Conservation (phyloP, 108 stramenopile genomes). For the Nitzschia sp. region DNA sequence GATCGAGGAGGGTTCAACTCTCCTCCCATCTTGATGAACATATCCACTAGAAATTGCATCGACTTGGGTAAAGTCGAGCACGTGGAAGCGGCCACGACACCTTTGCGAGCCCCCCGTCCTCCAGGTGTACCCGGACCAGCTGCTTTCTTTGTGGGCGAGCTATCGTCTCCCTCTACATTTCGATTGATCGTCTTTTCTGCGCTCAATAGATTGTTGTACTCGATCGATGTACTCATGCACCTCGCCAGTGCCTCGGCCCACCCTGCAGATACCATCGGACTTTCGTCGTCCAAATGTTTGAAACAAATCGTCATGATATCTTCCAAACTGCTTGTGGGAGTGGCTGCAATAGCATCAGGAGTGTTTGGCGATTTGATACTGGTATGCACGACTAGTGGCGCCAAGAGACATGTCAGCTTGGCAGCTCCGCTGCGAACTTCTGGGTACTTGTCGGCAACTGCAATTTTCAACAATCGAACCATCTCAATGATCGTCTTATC, state of each 20-base stretch:
- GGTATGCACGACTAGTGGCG: slow-evolving; percentile 63
- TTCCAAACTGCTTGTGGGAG: slow-evolving; percentile 54
- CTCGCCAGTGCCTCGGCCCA: slow-evolving; percentile 79
- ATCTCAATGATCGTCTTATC: slow-evolving; percentile 66
- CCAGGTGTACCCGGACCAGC: slow-evolving; percentile 7
- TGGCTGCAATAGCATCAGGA: slow-evolving; percentile 25
- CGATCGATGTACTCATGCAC: slow-evolving; percentile 70
- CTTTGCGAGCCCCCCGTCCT: slow-evolving; percentile 9
- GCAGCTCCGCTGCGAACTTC: slow-evolving; percentile 73
- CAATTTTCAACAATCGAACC: slow-evolving; percentile 66
- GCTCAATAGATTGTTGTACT: slow-evolving; percentile 41
- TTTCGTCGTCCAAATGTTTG: slow-evolving; percentile 83
- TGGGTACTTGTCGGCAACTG: slow-evolving; percentile 66
- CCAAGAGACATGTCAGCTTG: slow-evolving; percentile 51
- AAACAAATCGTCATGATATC: slow-evolving; percentile 63
- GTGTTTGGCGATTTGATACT: slow-evolving; percentile 35
- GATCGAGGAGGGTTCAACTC: slow-evolving; percentile 57
- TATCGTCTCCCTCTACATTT: slow-evolving; percentile 16
- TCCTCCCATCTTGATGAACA: slow-evolving; percentile 82
- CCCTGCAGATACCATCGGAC: slow-evolving; percentile 51
- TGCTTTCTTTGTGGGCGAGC: neutral
- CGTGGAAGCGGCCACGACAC: slow-evolving; percentile 2
- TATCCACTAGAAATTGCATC: slow-evolving; percentile 54
- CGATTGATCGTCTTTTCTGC: slow-evolving; percentile 18
- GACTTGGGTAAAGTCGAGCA: slow-evolving; percentile 54